Base-by-base conservation (phyloP, 148 eudicot genomes). In the Cornus suecica region DNA sequence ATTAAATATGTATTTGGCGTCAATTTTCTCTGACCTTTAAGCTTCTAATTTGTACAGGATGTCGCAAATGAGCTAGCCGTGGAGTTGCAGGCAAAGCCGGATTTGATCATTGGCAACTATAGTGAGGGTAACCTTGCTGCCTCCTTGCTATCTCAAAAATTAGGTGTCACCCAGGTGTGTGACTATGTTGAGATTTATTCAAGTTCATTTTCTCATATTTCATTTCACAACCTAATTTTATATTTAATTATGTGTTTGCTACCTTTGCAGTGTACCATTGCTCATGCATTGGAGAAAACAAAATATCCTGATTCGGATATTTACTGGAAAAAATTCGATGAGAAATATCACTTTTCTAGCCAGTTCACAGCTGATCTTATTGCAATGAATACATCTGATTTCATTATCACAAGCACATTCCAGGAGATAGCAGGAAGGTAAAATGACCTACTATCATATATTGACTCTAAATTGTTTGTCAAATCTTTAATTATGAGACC, bases 121-220 rank as follows among this genome's bases (percentile, higher is more conserved):
- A 95, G 99, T 54, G 99, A 95, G 78, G 99, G 99, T n/a, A 95
- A 93, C 84, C 89, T 95, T 66, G 99, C 88, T 70, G 99, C 99
- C 66, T 93, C 99, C 14, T 83, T 95, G 86, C 86, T 95, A 69
- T 97, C 99, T 60, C 97, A 89, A 83, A 95, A 92, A 73, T 89
- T 92, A 24, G 97, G 97, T 30, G 97, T 92, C 20, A 95, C 97
- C 11, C 98, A 93, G 93, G 95, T 81, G 62, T 83, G 24, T 22
- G 8, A n/a, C 25, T 18, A 58, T 1, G 3, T 3, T n/a, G n/a
- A n/a, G n/a, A n/a, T n/a, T n/a, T n/a, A n/a, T n/a, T n/a, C n/a
- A n/a, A n/a, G n/a, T n/a, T n/a, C n/a, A 18, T 58, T 58, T 1
- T 58, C 1, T 71, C 66, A 30, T 5, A 2, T 16, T 51, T 56